These are phyloP conservation scores for Gossypium bickii DNA, from an alignment of 345 rosid genomes.

Conservation along the genomic window DNA sequence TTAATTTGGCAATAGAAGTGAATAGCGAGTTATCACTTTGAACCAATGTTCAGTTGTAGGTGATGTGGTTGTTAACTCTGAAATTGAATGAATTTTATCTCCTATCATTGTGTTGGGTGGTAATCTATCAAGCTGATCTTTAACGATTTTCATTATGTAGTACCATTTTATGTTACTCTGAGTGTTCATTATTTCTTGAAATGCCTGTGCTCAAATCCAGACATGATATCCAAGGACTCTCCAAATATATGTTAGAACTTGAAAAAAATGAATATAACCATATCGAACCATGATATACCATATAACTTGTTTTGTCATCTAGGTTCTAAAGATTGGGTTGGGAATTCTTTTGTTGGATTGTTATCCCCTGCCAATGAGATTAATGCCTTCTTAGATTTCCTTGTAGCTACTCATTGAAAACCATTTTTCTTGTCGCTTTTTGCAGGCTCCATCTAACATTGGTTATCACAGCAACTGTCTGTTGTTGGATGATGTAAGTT, in stretches of 20 bases:
- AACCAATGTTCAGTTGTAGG: not conserved
- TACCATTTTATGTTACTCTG: not conserved
- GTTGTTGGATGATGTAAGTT: conserved; percentile 99
- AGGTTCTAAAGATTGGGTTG: not conserved
- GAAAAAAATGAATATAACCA: not conserved
- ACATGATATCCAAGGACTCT: not conserved
- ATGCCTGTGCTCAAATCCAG: not conserved
- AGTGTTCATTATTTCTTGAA: not conserved
- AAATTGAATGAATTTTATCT: not conserved
- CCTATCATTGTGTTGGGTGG: too few species aligned
- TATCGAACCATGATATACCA: not conserved
- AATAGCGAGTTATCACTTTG: not conserved
- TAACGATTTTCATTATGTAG: not conserved
- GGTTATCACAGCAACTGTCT: conserved; percentile 86
- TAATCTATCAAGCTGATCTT: not conserved
- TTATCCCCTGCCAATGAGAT: not conserved
- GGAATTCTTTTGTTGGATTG: conserved; percentile 7
- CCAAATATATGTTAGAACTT: not conserved
- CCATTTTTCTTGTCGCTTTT: conserved; percentile 13
- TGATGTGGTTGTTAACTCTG: not conserved
- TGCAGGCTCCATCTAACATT: conserved; percentile 83
- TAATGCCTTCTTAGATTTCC: not conserved
- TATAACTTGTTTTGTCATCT: not conserved
- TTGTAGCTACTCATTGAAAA: not conserved
- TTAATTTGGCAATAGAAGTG: not conserved